A percentile compares a stretch with the other conserved stretches of the same genome.
Evolutionary conservation across 176 grass and related monocot genomes (phyloP).

Genomic region (Bromus sterilis): DNA sequence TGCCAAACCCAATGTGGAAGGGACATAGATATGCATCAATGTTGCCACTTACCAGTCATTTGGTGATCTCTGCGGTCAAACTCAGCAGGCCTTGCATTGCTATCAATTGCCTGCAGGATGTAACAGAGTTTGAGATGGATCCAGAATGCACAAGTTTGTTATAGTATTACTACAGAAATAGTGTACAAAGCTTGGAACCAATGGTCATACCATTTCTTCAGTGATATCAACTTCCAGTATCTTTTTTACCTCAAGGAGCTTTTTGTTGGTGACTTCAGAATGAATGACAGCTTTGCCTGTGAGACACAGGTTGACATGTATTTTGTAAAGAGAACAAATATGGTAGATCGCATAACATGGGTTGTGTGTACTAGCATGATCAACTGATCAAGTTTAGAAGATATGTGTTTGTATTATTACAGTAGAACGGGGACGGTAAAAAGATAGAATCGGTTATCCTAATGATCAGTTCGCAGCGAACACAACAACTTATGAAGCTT

Average conservation of each 20-base stretch:
- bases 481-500: not conserved
- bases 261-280: conserved; percentile 75
- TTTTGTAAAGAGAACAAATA: not conserved
- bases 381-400: not conserved
- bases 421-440: not conserved
- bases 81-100: conserved; percentile 41
- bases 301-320: not conserved
- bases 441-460: not conserved
- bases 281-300: conserved; percentile 87
- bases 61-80: conserved; percentile 24
- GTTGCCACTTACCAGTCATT: conserved; percentile 29
- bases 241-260: conserved; percentile 72
- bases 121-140: not conserved
- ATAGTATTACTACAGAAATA: not conserved
- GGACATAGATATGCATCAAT: not conserved
- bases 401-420: not conserved
- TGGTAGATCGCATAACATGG: not conserved
- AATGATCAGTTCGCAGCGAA: not conserved
- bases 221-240: conserved; percentile 40
- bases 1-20: not conserved
- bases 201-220: conserved; percentile 36
- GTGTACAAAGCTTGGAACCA: not conserved
- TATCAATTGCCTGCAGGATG: conserved; percentile 43
- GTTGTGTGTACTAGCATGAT: not conserved
- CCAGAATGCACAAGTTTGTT: not conserved